These are phyloP conservation scores for Trichoderma citrinoviride DNA, from an alignment of 2,329 filamentous ascomycete genomes.

Conservation along the genomic window DNA sequence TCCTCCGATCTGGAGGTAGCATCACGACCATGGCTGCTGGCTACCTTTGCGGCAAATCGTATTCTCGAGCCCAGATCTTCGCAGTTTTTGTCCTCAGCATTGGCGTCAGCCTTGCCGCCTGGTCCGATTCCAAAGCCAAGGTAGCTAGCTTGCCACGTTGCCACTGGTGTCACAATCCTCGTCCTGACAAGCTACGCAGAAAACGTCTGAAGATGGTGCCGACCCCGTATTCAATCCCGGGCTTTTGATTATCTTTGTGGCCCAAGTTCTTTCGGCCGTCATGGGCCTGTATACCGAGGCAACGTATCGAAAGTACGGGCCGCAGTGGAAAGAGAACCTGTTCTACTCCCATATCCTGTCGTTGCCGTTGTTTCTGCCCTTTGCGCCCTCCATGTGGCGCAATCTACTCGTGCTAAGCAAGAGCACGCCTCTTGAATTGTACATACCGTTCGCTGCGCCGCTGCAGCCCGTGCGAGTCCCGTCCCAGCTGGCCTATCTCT, in stretches of 20 bases:
- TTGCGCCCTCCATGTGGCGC: constrained; percentile 60
- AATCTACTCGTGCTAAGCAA: constrained; percentile 63
- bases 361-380: constrained; percentile 72
- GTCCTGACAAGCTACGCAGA: constrained; percentile 5
- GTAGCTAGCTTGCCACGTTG: constrained; percentile 39
- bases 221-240: constrained; percentile 54
- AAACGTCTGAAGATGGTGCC: constrained; percentile 1
- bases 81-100: constrained; percentile 80
- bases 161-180: background rate
- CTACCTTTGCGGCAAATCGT: constrained; percentile 79
- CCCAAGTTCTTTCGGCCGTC: constrained; percentile 84
- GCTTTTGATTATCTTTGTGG: constrained; percentile 77
- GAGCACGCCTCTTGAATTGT: constrained; percentile 56
- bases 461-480: constrained; percentile 45
- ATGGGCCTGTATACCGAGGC: constrained; percentile 96
- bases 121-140: constrained; percentile 85
- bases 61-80: constrained; percentile 73
- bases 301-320: constrained; percentile 80
- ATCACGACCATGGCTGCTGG: constrained; percentile 95
- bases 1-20: constrained; percentile 88
- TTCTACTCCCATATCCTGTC: constrained; percentile 86
- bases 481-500: constrained; percentile 68
- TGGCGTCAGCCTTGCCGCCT: constrained; percentile 83
- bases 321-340: constrained; percentile 91
- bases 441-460: constrained; percentile 25